Percentiles rank a stretch among this genome's conserved stretches.
Conservation (phyloP, 2,329 filamentous ascomycete genomes). For the Calonectria pauciramosa region DNA sequence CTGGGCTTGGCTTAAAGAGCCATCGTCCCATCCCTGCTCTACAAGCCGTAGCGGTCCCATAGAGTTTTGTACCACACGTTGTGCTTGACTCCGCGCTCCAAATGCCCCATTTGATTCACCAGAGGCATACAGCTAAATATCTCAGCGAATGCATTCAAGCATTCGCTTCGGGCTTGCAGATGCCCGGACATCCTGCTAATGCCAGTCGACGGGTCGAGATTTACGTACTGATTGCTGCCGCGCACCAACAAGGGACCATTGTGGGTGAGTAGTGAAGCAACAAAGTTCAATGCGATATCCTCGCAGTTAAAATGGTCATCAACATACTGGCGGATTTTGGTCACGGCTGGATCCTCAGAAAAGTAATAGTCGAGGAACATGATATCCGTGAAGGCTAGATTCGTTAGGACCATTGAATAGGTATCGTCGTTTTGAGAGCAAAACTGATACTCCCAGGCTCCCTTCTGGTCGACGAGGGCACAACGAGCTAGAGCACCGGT, state of each 20-base stretch:
- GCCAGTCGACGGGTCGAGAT: not conserved
- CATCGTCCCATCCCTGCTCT: not conserved
- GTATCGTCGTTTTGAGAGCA: not conserved
- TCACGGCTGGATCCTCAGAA: not conserved
- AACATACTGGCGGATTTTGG: not conserved
- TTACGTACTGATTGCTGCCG: not conserved
- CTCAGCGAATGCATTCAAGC: not conserved
- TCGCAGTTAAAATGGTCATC: constrained; percentile 4
- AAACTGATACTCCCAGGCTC: not conserved
- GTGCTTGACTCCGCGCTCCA: not conserved
- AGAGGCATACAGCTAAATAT: not conserved
- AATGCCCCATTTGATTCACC: not conserved
- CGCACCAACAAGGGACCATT: not conserved
- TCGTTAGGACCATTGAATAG: not conserved
- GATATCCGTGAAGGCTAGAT: not conserved
- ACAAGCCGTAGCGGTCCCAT: not conserved
- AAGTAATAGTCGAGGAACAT: constrained; percentile 10
- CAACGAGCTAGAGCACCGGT: not conserved
- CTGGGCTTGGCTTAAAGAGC: not conserved
- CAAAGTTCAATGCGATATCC: not conserved
- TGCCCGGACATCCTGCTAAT: not conserved
- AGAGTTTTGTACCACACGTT: constrained; percentile 5
- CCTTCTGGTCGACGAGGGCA: not conserved
- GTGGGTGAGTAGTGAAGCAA: not conserved
- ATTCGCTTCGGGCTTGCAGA: not conserved